Conservation (phyloP, 1,284 basidiomycete species). For the Ganoderma lucidum region DNA sequence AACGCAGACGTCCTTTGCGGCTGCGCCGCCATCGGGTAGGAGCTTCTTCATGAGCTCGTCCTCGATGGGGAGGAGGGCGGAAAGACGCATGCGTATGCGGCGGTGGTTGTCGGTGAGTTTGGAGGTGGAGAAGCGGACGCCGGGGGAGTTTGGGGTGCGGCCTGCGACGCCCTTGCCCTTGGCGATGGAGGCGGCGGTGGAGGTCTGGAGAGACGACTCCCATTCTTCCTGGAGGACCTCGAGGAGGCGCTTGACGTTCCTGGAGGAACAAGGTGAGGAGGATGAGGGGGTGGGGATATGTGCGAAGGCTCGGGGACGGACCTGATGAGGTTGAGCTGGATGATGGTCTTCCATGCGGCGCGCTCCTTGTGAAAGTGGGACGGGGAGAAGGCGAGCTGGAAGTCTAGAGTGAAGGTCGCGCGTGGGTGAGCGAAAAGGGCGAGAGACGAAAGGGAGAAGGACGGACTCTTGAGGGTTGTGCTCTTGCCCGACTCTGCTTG, state of each 20-base stretch:
- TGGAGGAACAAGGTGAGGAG: conserved; percentile 31
- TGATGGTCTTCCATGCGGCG: conserved; percentile 65
- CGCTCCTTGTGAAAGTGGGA: conserved; percentile 64
- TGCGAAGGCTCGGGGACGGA: conserved; percentile 37
- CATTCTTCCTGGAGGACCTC: conserved; percentile 59
- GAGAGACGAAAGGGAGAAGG: neutral
- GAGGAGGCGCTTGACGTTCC: conserved; percentile 62
- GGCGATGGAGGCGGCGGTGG: conserved; percentile 30
- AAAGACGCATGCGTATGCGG: conserved; percentile 59
- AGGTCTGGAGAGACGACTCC: conserved; percentile 42
- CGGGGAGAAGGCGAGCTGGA: conserved; percentile 71
- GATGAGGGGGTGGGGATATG: neutral
- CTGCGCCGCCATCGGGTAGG: conserved; percentile 43
- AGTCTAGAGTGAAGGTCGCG: conserved; percentile 51
- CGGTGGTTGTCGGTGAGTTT: conserved; percentile 48
- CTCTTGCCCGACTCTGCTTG: conserved; percentile 79
- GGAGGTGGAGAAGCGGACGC: conserved; percentile 35
- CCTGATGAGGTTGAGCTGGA: conserved; percentile 75
- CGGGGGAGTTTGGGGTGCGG: conserved; percentile 30
- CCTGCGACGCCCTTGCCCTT: conserved; percentile 34
- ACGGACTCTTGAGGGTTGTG: conserved; percentile 68
- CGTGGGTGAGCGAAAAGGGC: neutral
- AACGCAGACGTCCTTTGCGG: conserved; percentile 55
- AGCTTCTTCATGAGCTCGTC: conserved; percentile 55
- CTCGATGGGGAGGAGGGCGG: conserved; percentile 68